These are phyloP conservation scores for Chlorella sp. DNA, from an alignment of 139 green algal species.

Conservation along the genomic window DNA sequence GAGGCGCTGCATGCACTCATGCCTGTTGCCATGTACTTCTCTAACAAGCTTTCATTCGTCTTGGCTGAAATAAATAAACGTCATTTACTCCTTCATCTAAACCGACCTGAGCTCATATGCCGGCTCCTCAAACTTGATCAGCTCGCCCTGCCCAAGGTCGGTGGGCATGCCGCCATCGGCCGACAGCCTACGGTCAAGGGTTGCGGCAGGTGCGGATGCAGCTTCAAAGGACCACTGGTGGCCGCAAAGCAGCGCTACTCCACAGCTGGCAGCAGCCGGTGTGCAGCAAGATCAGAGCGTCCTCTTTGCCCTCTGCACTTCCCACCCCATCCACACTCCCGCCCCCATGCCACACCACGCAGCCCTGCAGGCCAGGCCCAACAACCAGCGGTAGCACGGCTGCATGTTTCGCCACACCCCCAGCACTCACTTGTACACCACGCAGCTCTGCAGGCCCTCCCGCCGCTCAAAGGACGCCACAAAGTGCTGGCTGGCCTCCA, in stretches of 20 bases:
- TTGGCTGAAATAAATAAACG: not conserved
- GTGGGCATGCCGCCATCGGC: conserved; percentile 24
- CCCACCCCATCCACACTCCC: not conserved
- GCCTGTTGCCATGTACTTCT: no score
- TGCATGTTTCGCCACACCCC: not conserved
- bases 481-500: conserved; percentile 45
- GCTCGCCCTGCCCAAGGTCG: conserved; percentile 44
- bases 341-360: no score
- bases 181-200: conserved; percentile 1
- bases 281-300: no score
- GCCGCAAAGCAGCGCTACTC: no score
- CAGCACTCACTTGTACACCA: conserved; percentile 30
- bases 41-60: no score
- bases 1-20: no score
- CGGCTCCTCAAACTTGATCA: conserved; percentile 76
- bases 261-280: no score
- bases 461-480: conserved; percentile 44
- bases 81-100: not conserved
- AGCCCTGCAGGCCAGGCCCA: no score
- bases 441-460: conserved; percentile 42
- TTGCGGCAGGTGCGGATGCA: no score
- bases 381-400: no score
- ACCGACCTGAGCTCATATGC: conserved; percentile 67
- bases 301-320: not conserved
- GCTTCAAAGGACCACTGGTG: no score